Evolutionary conservation across 2,329 filamentous ascomycete species (phyloP), one percentile per base, ranked within the genome.

Genomic region (Tolypocladium album): DNA sequence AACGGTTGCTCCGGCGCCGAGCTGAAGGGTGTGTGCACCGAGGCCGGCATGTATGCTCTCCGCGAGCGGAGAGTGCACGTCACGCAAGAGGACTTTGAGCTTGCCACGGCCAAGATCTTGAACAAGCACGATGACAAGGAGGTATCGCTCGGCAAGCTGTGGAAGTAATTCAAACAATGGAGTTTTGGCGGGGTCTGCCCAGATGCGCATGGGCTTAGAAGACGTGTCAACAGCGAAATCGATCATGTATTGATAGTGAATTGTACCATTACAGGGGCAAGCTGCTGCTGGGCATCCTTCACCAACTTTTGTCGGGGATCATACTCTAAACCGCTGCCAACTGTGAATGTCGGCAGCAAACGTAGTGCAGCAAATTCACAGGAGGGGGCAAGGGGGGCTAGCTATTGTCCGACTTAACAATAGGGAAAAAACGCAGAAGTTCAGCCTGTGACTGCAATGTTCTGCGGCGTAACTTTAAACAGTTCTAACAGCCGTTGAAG

Each of bases 101-200:
- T 99, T 64, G 94, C 94, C 40, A 99, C 94, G 8, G 94, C 94
- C 73, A 99, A 99, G 89, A 93, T 99, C 62, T 84, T 99, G 73
- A 97, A 99, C 85, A 97, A 97, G 83, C 94, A 97, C 74, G 94
- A 97, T 71, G 94, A 99, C 76, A 97, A 97, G 84, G 92, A 96
- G 74, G 89, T 92, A 68, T 92, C 88, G 71, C 80, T 96, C 69
- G 89, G 88, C 72, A 96, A 96, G 79, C 80, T 96, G 70, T 96
- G 78, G 77, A 78, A 78, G 70, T 78, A 71, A 66, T 62, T 34
- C 17, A 34, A 34, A 27, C 50, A 9, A 53, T 36, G 50, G 50
- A 36, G 50, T 53, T 36, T n/a, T 13, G 17, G 27, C 17, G 27
- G 45, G 15, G 15, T 2, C 45, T 4, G 24, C 17, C 17, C 27